These are phyloP conservation scores for Talaromyces islandicus DNA, from an alignment of 2,329 filamentous ascomycete genomes.

Conservation along the genomic window DNA sequence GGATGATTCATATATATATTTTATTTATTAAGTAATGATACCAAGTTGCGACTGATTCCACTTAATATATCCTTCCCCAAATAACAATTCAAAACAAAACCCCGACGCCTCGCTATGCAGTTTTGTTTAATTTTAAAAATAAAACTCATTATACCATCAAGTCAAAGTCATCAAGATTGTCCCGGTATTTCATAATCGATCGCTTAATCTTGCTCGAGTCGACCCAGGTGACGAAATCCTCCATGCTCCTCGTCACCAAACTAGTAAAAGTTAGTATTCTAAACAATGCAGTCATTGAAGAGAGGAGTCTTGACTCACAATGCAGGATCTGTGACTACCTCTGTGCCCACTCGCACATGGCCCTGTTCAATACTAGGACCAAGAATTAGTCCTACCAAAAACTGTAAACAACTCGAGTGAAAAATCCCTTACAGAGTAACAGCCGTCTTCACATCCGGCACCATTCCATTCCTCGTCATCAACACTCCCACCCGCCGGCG, in stretches of 20 bases:
- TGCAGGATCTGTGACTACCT: constrained; percentile 83
- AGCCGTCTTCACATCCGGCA: constrained; percentile 78
- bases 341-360: constrained; percentile 84
- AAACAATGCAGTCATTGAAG: not conserved
- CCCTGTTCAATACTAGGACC: constrained; percentile 68
- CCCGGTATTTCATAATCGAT: constrained; percentile 89
- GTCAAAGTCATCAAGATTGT: constrained; percentile 95
- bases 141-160: constrained; percentile 51
- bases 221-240: constrained; percentile 96
- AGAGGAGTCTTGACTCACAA: constrained; percentile 41
- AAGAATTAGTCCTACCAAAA: not conserved
- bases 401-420: constrained; percentile 3
- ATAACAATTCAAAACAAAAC: not conserved
- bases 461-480: constrained; percentile 87
- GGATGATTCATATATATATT: not conserved
- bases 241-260: constrained; percentile 78
- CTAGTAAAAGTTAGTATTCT: not conserved
- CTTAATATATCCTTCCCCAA: not conserved
- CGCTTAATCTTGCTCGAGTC: constrained; percentile 96
- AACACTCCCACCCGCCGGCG: constrained; percentile 78
- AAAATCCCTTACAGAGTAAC: constrained; percentile 15
- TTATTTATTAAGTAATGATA: not conserved
- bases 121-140: not conserved
- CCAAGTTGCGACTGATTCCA: not conserved
- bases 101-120: constrained; percentile 9